Conservation (phyloP, 441 rosid genomes). For the Syzygium malaccense region DNA sequence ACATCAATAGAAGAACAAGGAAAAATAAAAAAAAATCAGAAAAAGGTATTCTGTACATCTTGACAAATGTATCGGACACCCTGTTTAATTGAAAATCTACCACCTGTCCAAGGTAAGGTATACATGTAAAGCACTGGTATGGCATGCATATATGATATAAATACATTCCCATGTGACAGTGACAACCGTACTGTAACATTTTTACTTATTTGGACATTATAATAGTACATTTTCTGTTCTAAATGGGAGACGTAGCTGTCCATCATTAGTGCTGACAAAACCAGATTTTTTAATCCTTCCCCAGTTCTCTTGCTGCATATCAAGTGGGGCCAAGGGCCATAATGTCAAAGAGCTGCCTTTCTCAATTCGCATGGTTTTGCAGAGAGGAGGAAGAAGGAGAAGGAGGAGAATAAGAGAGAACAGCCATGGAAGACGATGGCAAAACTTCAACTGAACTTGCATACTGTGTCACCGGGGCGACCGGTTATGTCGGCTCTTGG, state of each 20-base stretch:
- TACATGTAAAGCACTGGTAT: not conserved
- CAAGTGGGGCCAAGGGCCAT: not conserved
- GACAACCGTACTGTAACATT: not conserved
- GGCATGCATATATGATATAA: not conserved
- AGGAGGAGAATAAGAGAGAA: not conserved
- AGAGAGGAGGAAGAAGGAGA: not conserved
- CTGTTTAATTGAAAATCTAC: not conserved
- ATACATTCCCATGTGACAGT: not conserved
- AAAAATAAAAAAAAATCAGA: too few relatives aligned
- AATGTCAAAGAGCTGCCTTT: not conserved
- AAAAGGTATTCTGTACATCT: too few relatives aligned
- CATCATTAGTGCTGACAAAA: not conserved
- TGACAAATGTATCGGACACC: not conserved
- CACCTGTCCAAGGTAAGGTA: not conserved
- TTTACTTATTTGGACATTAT: not conserved
- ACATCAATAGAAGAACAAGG: too few relatives aligned
- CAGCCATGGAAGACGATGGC: not conserved
- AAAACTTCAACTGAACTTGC: not conserved
- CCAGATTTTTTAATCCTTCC: not conserved
- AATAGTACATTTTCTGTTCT: too few relatives aligned
- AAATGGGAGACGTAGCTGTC: not conserved
- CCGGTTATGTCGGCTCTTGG: conserved; percentile 79
- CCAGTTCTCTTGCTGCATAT: not conserved
- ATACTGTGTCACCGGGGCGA: conserved; percentile 84
- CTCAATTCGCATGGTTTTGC: not conserved